These are phyloP conservation scores for Colletotrichum lini DNA, from an alignment of 2,329 filamentous ascomycete species.

Conservation along the genomic window DNA sequence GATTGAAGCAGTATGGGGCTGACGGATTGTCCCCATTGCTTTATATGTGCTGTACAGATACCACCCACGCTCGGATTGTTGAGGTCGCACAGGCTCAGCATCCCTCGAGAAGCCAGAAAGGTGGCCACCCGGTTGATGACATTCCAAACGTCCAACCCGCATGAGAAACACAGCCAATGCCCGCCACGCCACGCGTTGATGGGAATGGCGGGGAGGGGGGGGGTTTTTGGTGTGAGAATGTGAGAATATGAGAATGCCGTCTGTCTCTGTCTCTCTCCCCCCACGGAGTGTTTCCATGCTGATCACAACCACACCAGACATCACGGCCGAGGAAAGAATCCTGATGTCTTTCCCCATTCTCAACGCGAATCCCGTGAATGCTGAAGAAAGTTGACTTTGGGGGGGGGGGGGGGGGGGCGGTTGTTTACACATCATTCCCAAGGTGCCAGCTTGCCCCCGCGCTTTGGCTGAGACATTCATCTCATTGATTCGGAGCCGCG, in stretches of 20 bases:
- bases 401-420: background rate
- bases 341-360: slow-evolving; percentile 7
- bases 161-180: slow-evolving; percentile 36
- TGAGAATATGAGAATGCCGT: slow-evolving; percentile 10
- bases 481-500: slow-evolving; percentile 6
- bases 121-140: slow-evolving; percentile 21
- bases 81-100: slow-evolving; percentile 28
- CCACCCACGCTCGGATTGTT: slow-evolving; percentile 16
- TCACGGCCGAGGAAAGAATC: slow-evolving; percentile 8
- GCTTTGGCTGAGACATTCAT: slow-evolving; percentile 36
- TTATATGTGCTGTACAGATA: slow-evolving; percentile 1
- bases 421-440: background rate
- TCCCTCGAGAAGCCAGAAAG: background rate
- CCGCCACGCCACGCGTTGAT: slow-evolving; percentile 22
- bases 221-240: background rate
- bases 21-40: background rate
- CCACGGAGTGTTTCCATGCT: slow-evolving; percentile 19
- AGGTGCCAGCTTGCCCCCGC: background rate
- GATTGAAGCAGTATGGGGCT: too few species aligned
- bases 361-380: slow-evolving; percentile 4
- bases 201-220: slow-evolving; percentile 39
- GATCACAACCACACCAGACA: background rate
- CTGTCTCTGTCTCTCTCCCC: background rate
- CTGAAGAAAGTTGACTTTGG: background rate
- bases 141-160: slow-evolving; percentile 29